Base-by-base conservation (phyloP, 2,329 filamentous ascomycete genomes). In the Beauveria sp. region DNA sequence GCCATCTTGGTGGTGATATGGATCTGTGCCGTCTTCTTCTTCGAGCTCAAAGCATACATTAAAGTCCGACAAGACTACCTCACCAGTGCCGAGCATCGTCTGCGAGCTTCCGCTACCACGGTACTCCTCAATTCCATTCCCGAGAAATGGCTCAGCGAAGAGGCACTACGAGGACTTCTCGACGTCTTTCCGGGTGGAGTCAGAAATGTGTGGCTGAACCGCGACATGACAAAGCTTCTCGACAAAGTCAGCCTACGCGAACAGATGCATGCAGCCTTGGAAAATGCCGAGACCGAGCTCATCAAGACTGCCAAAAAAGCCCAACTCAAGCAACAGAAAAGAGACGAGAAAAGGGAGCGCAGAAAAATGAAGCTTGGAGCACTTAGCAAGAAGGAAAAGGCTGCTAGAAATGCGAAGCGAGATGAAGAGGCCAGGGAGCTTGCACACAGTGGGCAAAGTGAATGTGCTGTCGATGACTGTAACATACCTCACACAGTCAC, bases 131-230 rank as follows among this genome's bases (percentile, higher is more conserved):
- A 88, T 65, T 89, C 88, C 12, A 96, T 99, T 57, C 95, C 95
- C 1, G 79, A 83, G 46, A 96, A 96, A 70, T 99, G 95, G 95
- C 84, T 96, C 8, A 91, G 84, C 2, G 84, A 91, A 54, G 87
- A 96, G 50, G 90, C 91, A 0, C 81, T 99, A 5, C 83, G 86
- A 62, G 89, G 88, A 0, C 79, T 99, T 0, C 99, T 96, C 69
- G 95, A 99, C 71, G 93, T 98, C 1, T 98, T 97, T 67, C 95
- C 95, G 0, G 95, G 95, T 22, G 95, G 95, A 34, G 88, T 99
- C 70, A 86, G 91, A 63, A 98, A 98, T 67, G 90, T 99, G 52
- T 99, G 93, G 93, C 87, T 99, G 68, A 99, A 97, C 63, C 85
- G 93, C 64, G 90, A 99, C 70, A 88, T 91, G 66, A 90, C 93